phyloP scores from a whole-genome alignment of 768 basidiomycete genomes.

The Lanmaoa rubissima region DNA sequence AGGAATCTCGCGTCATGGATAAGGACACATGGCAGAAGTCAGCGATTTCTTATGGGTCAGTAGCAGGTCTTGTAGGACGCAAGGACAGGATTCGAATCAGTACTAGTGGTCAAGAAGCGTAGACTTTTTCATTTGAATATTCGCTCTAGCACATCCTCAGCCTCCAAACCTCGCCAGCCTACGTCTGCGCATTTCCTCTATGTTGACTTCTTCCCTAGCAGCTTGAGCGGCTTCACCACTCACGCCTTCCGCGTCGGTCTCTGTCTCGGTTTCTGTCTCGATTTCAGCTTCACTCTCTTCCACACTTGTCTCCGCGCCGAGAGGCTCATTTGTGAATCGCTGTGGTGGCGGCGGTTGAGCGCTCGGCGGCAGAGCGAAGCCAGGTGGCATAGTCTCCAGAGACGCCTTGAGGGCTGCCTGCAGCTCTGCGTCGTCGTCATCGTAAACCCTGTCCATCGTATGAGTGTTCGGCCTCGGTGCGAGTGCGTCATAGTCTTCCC shows the following conservation, averaged over 20 bases:
- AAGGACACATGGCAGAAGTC: neutral
- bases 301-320: neutral
- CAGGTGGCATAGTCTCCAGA: constrained; percentile 60
- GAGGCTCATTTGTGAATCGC: constrained; percentile 13
- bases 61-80: neutral
- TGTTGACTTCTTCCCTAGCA: constrained; percentile 39
- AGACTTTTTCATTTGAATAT: neutral
- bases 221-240: constrained; percentile 2
- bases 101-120: neutral
- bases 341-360: constrained; percentile 12
- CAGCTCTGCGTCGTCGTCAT: constrained; percentile 84
- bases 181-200: constrained; percentile 68
- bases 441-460: constrained; percentile 51
- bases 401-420: constrained; percentile 88
- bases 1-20: neutral
- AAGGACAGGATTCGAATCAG: neutral
- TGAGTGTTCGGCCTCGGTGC: neutral
- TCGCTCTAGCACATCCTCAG: constrained; percentile 20
- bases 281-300: constrained; percentile 31
- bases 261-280: constrained; percentile 36
- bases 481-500: constrained; percentile 16
- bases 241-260: constrained; percentile 29
- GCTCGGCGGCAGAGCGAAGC: constrained; percentile 40
- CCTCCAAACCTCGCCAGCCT: constrained; percentile 64
- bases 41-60: neutral